phyloP scores from a whole-genome alignment of 169 alveolate species.

The Plasmodium coatneyi region DNA sequence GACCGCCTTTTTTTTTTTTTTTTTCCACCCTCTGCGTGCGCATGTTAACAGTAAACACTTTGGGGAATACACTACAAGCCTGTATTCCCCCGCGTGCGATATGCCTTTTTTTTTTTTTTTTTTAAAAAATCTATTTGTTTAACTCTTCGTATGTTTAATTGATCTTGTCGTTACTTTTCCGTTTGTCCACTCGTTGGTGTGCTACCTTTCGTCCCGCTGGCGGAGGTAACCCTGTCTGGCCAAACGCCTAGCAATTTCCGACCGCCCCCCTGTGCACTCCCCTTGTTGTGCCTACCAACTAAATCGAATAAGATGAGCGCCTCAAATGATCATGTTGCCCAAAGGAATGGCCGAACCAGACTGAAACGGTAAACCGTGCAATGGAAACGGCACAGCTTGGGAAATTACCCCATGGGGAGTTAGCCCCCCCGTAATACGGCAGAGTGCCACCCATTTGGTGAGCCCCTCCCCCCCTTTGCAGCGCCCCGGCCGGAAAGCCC shows the following conservation, averaged over 20 bases:
- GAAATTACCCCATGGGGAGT: neutral
- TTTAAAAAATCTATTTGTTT: neutral
- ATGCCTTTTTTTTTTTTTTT: neutral
- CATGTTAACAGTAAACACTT: neutral
- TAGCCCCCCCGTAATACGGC: neutral
- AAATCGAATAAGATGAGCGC: neutral
- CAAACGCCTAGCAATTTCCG: neutral
- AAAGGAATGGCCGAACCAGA: neutral
- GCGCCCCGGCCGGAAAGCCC: neutral
- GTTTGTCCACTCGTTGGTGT: neutral
- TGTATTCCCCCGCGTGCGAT: slow-evolving; percentile 13
- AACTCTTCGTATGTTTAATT: neutral
- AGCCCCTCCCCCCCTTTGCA: neutral
- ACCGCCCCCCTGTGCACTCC: neutral
- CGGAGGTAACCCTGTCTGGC: no score
- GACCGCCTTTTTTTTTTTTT: neutral
- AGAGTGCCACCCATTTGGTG: neutral
- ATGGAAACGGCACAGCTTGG: neutral
- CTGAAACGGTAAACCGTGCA: neutral
- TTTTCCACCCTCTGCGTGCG: neutral
- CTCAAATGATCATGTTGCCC: neutral
- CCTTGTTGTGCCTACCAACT: neutral
- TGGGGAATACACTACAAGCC: neutral
- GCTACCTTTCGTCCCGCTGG: neutral
- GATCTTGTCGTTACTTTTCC: neutral